Evolutionary conservation across 495 filamentous ascomycete genomes (phyloP).

Genomic region (Tirmania nivea): DNA sequence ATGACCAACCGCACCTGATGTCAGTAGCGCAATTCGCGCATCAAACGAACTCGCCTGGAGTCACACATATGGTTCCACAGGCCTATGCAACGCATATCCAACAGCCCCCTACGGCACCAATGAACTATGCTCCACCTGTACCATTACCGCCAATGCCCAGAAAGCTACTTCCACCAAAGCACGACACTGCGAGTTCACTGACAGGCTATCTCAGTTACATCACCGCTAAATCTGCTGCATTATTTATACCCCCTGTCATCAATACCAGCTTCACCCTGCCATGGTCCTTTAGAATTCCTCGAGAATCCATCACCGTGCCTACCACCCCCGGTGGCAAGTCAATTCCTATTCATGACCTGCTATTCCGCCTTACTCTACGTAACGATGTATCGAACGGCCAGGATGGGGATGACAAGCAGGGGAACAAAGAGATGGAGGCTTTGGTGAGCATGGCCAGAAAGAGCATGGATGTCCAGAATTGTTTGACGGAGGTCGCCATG

Average conservation of each 20-base stretch:
- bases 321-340: neutral
- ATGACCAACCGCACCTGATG: neutral
- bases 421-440: neutral
- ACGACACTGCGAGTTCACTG: neutral
- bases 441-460: neutral
- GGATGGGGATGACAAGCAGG: neutral
- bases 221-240: neutral
- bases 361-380: neutral
- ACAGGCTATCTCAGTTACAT: neutral
- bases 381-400: neutral
- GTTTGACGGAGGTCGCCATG: neutral
- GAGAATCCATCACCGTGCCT: neutral
- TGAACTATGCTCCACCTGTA: neutral
- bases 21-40: too few relatives aligned
- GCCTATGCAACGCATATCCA: too few relatives aligned
- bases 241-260: neutral
- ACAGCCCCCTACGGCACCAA: neutral
- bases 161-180: neutral
- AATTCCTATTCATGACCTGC: neutral
- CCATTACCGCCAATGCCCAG: neutral
- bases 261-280: neutral
- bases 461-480: neutral
- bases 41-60: too few relatives aligned
- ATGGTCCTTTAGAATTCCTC: neutral
- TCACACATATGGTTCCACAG: too few relatives aligned